Evolutionary conservation across 805 yeast genomes (phyloP), one percentile per base, ranked within the genome.

Genomic region (Candida chilensis): DNA sequence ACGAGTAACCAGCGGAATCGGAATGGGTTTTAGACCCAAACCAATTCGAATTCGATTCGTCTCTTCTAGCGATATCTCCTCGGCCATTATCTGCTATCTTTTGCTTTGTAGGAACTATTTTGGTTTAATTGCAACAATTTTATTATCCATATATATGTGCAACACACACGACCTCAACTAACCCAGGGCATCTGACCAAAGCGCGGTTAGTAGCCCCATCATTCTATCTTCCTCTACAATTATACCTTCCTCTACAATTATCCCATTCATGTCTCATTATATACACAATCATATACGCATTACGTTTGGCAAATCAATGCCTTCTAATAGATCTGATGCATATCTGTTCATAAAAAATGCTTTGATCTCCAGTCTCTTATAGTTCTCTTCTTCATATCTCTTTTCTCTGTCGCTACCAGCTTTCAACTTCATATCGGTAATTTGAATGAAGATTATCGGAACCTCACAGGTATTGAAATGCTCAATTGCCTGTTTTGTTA

Each of bases 401-500:
- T 48, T 45, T 5, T 35, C 40, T n/a, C n/a, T n/a, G n/a, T n/a
- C n/a, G n/a, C n/a, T n/a, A 2, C 27, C 32, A 7, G 36, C 28
- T 5, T 32, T 34, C 14, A 54, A 36, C 17, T 32, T 32, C 19
- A 59, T 45, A n/a, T 64, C 57, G 2, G 60, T 39, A 30, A 70
- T 41, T 22, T 59, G 59, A 3, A 62, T 45, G 38, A 59, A 67
- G 3, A 71, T 50, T 37, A 71, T 43, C 2, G 79, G 76, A 28
- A 66, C 48, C 12, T 49, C 40, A 21, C 67, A 49, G n/a, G 54
- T 48, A 36, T 71, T 69, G 35, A 71, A 52, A 30, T 64, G 67
- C 5, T 43, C 43, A 29, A 57, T 45, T 0, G 71, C 78, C 34
- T 67, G 73, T 22, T 54, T 45, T 0, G 79, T 68, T 30, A 71